These are phyloP conservation scores for Cryphonectria nitschkei DNA, from an alignment of 2,329 filamentous ascomycete genomes.

Conservation along the genomic window DNA sequence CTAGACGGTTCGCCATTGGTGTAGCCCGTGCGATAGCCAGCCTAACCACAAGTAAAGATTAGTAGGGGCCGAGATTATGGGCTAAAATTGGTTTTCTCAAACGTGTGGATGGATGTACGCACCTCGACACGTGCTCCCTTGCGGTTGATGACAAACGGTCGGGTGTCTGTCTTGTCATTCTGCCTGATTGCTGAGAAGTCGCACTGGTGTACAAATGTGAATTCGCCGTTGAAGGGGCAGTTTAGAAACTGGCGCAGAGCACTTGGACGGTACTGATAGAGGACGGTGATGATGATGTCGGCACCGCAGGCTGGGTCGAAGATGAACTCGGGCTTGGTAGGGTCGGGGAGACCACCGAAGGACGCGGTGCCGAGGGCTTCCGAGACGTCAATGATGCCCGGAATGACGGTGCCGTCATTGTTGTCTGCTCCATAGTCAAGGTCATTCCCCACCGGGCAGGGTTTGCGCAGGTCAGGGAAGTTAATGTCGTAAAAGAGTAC, in stretches of 20 bases:
- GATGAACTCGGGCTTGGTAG: not conserved
- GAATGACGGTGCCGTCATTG: not conserved
- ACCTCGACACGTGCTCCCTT: not conserved
- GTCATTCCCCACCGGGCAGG: not conserved
- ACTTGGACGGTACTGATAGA: slow-evolving; percentile 7
- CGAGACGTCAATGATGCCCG: slow-evolving; percentile 6
- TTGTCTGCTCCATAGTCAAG: no score
- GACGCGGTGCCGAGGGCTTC: not conserved
- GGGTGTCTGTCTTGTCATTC: not conserved
- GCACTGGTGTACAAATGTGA: not conserved
- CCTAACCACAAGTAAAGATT: not conserved
- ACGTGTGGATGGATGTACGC: not conserved
- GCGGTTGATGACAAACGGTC: slow-evolving; percentile 3
- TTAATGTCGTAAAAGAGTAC: not conserved
- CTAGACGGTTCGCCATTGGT: not conserved
- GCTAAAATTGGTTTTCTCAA: no score
- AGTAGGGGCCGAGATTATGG: not conserved
- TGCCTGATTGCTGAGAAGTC: not conserved
- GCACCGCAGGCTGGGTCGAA: not conserved
- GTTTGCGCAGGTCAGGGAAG: slow-evolving; percentile 2
- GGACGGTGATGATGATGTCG: slow-evolving; percentile 15
- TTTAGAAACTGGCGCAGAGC: not conserved
- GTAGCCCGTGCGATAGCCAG: not conserved
- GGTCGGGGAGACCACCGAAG: not conserved
- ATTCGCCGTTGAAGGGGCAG: not conserved